Evolutionary conservation across 148 eudicot species (phyloP).

Genomic region (Chenopodium album): DNA sequence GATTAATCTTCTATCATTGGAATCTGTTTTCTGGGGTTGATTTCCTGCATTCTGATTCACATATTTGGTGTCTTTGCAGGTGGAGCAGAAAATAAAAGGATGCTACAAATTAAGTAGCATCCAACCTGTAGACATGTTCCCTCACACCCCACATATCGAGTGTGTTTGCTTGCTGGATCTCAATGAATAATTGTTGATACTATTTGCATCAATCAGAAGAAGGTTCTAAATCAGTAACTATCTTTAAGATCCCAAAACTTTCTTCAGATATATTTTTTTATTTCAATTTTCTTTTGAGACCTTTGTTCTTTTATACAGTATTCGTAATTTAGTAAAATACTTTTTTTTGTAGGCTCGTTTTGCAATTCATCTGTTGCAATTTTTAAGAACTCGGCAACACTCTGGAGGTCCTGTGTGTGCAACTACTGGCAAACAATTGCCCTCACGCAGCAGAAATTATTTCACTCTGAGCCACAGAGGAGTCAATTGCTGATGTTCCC

Average conservation of each 20-base stretch:
- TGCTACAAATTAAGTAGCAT: conserved; percentile 68
- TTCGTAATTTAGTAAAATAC: not conserved
- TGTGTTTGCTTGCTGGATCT: conserved; percentile 93
- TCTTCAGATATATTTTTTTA: not conserved
- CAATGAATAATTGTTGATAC: conserved; percentile 12
- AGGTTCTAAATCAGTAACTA: not conserved
- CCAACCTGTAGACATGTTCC: conserved; percentile 98
- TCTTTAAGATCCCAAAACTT: not conserved
- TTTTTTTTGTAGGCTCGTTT: not conserved
- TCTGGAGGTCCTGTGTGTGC: not conserved
- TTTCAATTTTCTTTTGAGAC: not conserved
- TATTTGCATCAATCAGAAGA: not conserved
- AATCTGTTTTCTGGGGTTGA: not conserved
- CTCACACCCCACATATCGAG: conserved; percentile 98
- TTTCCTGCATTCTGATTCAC: not conserved
- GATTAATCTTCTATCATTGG: not conserved
- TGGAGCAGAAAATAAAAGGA: conserved; percentile 64
- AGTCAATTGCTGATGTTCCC: not conserved
- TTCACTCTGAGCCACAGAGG: not conserved
- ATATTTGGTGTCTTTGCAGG: conserved; percentile 41
- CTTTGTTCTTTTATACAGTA: not conserved
- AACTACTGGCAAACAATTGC: not conserved
- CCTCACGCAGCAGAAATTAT: not conserved
- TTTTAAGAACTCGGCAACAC: not conserved
- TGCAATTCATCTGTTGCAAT: not conserved